These are phyloP conservation scores for Sanghuangporus sanghuang DNA, from an alignment of 1,284 basidiomycete species.

Conservation along the genomic window DNA sequence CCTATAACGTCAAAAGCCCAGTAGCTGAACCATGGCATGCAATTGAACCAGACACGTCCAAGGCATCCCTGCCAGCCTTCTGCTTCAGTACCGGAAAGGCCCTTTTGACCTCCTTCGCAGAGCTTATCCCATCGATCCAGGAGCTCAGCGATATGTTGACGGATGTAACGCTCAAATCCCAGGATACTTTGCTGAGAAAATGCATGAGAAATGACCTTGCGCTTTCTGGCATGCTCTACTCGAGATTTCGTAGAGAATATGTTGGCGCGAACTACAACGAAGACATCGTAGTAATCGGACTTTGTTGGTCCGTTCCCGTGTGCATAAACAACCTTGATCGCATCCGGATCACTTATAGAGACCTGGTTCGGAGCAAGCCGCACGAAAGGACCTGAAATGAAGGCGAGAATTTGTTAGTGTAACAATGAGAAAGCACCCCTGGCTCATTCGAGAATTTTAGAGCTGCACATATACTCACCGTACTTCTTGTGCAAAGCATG, in stretches of 20 bases:
- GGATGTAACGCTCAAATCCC: slow-evolving; percentile 77
- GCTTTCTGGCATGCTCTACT: slow-evolving; percentile 79
- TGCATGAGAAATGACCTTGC: slow-evolving; percentile 85
- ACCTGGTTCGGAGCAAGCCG: slow-evolving; percentile 86
- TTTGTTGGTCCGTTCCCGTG: slow-evolving; percentile 82
- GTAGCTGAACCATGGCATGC: slow-evolving; percentile 70
- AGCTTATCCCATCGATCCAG: slow-evolving; percentile 79
- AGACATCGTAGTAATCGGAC: slow-evolving; percentile 78
- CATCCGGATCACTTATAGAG: slow-evolving; percentile 76
- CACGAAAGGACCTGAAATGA: slow-evolving; percentile 61
- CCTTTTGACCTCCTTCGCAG: slow-evolving; percentile 49
- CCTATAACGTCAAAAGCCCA: slow-evolving; percentile 86
- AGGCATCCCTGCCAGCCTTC: slow-evolving; percentile 60
- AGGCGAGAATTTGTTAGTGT: background rate
- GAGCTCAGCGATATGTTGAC: slow-evolving; percentile 52
- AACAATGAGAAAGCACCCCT: background rate
- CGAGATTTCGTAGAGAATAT: slow-evolving; percentile 86
- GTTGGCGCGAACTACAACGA: slow-evolving; percentile 66
- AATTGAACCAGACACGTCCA: slow-evolving; percentile 69
- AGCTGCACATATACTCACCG: slow-evolving; percentile 42
- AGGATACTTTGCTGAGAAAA: slow-evolving; percentile 82
- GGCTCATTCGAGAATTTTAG: slow-evolving; percentile 22
- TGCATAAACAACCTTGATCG: slow-evolving; percentile 70
- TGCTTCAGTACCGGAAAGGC: slow-evolving; percentile 52
- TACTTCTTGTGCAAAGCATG: slow-evolving; percentile 75